These are phyloP conservation scores for Tylopilus sp. DNA, from an alignment of 768 basidiomycete genomes.

Conservation along the genomic window DNA sequence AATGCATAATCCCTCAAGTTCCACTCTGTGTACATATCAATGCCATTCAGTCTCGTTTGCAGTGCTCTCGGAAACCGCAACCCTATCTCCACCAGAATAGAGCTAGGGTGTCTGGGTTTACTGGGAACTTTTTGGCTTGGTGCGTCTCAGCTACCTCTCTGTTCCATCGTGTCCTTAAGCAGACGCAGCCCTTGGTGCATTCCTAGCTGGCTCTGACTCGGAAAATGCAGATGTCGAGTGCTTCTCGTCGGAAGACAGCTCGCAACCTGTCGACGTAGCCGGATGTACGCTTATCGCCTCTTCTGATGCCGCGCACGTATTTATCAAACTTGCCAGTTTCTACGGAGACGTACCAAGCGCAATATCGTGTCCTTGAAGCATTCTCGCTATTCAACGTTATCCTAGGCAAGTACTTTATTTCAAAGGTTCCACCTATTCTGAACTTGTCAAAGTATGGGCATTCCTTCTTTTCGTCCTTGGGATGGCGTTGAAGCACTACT, in stretches of 20 bases:
- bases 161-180: slow-evolving; percentile 9
- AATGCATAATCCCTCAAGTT: slow-evolving; percentile 23
- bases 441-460: slow-evolving; percentile 40
- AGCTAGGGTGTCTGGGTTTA: slow-evolving; percentile 67
- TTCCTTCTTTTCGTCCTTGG: slow-evolving; percentile 45
- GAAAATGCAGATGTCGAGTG: slow-evolving; percentile 82
- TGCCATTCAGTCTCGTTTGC: slow-evolving; percentile 51
- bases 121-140: slow-evolving; percentile 78
- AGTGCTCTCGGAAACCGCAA: slow-evolving; percentile 64
- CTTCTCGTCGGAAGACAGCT: slow-evolving; percentile 53
- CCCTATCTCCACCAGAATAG: slow-evolving; percentile 75
- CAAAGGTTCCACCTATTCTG: slow-evolving; percentile 1
- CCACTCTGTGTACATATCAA: slow-evolving; percentile 5
- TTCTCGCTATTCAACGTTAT: slow-evolving; percentile 78
- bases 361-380: slow-evolving; percentile 77
- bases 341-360: slow-evolving; percentile 85
- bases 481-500: slow-evolving; percentile 42
- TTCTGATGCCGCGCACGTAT: slow-evolving; percentile 1
- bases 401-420: slow-evolving; percentile 46
- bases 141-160: slow-evolving; percentile 33
- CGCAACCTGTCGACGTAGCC: slow-evolving; percentile 54
- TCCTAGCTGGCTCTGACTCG: slow-evolving; percentile 69
- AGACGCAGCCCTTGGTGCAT: slow-evolving; percentile 64
- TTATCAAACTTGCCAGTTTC: slow-evolving; percentile 48
- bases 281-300: slow-evolving; percentile 50